Evolutionary conservation across 2,329 filamentous ascomycete species (phyloP).

Genomic region (Mariannaea sp.): DNA sequence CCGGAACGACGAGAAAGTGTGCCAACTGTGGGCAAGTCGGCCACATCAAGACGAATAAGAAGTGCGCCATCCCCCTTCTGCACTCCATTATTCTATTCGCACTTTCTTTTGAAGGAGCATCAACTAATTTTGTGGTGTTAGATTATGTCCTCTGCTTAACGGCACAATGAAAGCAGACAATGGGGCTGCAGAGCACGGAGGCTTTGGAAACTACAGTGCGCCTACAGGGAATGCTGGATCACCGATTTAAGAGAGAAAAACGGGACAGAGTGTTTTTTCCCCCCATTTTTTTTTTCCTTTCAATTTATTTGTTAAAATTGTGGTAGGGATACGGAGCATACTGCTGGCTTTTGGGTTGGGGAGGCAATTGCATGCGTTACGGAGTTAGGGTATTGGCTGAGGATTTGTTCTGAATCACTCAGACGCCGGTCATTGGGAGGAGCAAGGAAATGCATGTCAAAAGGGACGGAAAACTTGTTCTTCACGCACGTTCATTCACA

Average conservation of each 20-base stretch:
- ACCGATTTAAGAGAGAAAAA: conserved; percentile 30
- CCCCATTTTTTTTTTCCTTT: too few species aligned
- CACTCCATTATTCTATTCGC: conserved; percentile 3
- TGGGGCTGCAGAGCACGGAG: conserved; percentile 59
- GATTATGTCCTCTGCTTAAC: conserved; percentile 83
- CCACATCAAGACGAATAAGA: conserved; percentile 99
- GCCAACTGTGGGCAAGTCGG: conserved; percentile 96
- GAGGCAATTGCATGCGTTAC: conserved; percentile 4
- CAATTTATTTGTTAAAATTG: too few species aligned
- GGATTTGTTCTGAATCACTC: neutral
- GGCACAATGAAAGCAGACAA: conserved; percentile 73
- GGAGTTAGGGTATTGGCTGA: conserved; percentile 13
- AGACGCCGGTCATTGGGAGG: neutral
- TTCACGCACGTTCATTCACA: conserved; percentile 11
- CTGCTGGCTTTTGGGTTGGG: neutral
- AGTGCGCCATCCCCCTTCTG: conserved; percentile 61
- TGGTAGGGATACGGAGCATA: neutral
- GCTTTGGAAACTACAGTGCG: conserved; percentile 61
- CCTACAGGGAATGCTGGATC: conserved; percentile 43
- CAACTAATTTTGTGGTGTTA: conserved; percentile 46
- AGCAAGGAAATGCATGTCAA: neutral
- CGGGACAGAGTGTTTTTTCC: neutral
- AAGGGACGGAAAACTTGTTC: neutral
- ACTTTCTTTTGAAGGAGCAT: neutral
- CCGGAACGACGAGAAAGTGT: conserved; percentile 85